Evolutionary conservation across 108 stramenopile species (phyloP), one percentile per base, ranked within the genome.

Genomic region (Cyclotella atomus): DNA sequence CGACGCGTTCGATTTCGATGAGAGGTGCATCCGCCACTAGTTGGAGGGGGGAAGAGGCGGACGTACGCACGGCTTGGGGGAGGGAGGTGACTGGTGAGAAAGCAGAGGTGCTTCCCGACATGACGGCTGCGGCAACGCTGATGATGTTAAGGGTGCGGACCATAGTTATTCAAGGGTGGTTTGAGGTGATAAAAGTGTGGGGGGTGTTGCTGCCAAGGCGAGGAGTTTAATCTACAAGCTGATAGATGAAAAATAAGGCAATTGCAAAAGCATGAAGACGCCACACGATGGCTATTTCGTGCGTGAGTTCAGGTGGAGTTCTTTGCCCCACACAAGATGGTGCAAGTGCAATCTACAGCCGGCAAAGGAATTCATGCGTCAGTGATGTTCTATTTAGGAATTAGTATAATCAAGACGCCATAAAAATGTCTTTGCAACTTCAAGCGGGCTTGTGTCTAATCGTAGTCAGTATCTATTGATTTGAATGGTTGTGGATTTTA

Each of bases 121-220:
- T 46, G 45, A 59, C 44, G 2, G 59, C 57, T 32, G 59, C 57
- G 45, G 59, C 70, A 27, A 45, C 57, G 68, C 43, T 19, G 20
- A 57, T 56, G 2, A 70, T 2, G 25, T 46, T 28, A 20, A 70
- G 15, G 12, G 45, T 14, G 55, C 38, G 56, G n/a, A 60, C 25
- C 67, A 54, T 55, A 24, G 30, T 33, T 33, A 17, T 34, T 32
- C 30, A 3, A 35, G 8, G 3, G 28, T 30, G 57, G 30, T 17
- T 2, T 3, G 30, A 29, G 28, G 2, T 16, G n/a, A 33, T 28
- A 14, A 32, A 6, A 23, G n/a, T n/a, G n/a, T n/a, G n/a, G n/a
- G n/a, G n/a, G n/a, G 23, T 1, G 2, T 10, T 23, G 52, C 10
- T 52, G 52, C 21, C 21, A 2, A 6, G 21, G 9, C 52, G 20